Conservation (phyloP, 2,329 filamentous ascomycete species). For the Ophiostoma australiae region DNA sequence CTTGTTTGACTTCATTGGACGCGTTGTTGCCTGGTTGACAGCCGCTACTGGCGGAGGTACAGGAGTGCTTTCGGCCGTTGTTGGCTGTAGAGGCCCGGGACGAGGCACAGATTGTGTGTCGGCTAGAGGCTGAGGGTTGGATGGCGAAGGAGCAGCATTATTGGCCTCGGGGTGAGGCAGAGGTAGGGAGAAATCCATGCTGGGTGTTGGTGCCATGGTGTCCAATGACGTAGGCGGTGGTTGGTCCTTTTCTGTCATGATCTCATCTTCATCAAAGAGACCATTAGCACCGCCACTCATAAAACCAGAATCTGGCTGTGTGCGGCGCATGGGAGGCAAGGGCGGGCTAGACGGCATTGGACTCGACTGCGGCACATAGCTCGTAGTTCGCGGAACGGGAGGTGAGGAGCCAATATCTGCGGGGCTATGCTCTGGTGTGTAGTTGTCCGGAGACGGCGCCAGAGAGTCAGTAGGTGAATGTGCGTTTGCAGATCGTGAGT, state of each 20-base stretch:
- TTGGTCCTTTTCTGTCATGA: slow-evolving; percentile 27
- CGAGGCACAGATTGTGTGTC: background rate
- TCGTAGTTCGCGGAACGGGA: slow-evolving; percentile 63
- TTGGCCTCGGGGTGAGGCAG: background rate
- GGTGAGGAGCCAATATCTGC: slow-evolving; percentile 86
- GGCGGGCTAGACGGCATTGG: slow-evolving; percentile 76
- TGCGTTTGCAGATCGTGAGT: slow-evolving; percentile 45
- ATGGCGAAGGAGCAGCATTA: background rate
- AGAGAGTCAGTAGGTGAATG: slow-evolving; percentile 51
- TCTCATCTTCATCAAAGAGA: slow-evolving; percentile 58
- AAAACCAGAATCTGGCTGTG: slow-evolving; percentile 71
- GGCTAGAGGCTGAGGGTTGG: background rate
- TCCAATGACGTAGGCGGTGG: slow-evolving; percentile 20
- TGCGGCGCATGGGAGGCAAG: slow-evolving; percentile 58
- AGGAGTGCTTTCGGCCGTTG: background rate
- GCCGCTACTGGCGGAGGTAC: background rate
- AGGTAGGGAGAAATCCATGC: slow-evolving; percentile 18
- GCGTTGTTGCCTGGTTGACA: background rate
- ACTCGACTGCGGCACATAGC: slow-evolving; percentile 49
- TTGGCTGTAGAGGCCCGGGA: background rate
- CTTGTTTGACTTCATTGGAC: slow-evolving; percentile 31
- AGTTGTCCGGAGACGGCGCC: slow-evolving; percentile 48
- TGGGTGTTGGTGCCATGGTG: slow-evolving; percentile 18
- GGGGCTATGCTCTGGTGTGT: slow-evolving; percentile 61
- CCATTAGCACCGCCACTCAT: slow-evolving; percentile 75